Evolutionary conservation across 805 yeast species (phyloP), one percentile per base, ranked within the genome.

Genomic region (Saturnispora besseyi): DNA sequence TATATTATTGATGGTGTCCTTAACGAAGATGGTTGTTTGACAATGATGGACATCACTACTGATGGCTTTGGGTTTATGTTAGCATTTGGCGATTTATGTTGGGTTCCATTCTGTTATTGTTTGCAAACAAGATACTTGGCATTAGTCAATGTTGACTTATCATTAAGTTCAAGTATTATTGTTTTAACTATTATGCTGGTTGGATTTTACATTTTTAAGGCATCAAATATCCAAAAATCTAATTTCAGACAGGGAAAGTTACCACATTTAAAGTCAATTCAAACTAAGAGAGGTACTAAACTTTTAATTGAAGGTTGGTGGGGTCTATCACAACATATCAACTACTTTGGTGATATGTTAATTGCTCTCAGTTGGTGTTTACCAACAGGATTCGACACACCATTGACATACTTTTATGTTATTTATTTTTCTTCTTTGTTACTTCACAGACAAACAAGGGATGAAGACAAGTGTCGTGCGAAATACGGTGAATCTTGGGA

Each of bases 11-110:
- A 93, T 63, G 96, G 97, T 45, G 95, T 91, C 0, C 70, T 87
- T 56, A 88, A 89, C 64, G 98, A 93, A 65, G 87, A 81, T 60
- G 97, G 97, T 5, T 77, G 82, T 11, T 71, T 93, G 52, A 81
- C 93, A 6, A 93, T 93, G 97, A 91, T 93, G 77, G 99, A 93
- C 65, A 81, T 90, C 45, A 85, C 95, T 6, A 87, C 96, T 10
- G 99, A 93, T 68, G 99, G 99, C 0, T 88, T 93, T 64, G 99
- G 99, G 1, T 90, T 83, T 68, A 93, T 93, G 99, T 73, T 93
- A 48, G 81, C 89, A 3, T 90, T 91, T 70, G 99, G 99, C 29
- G 99, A 93, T 63, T 74, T 93, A 59, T 81, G 93, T 2, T 76
- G 93, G 72, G 88, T 93, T 22, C 99, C 99, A 31, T 91, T 91